Evolutionary conservation across 345 rosid genomes (phyloP).

Genomic region (Excoecaria agallocha): DNA sequence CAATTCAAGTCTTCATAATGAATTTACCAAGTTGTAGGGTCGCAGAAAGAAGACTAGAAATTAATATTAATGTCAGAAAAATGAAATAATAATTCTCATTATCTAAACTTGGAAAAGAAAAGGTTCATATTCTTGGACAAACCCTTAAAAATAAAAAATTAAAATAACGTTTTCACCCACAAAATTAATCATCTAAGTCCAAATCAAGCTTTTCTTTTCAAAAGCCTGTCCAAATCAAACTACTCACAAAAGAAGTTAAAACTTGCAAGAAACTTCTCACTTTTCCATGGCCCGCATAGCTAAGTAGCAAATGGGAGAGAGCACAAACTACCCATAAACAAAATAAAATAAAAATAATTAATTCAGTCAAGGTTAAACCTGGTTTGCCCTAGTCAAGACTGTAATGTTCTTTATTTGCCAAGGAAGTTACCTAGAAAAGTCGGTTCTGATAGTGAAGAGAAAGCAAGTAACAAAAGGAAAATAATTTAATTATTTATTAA

Average conservation of each 20-base stretch:
- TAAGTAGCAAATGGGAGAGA: not conserved
- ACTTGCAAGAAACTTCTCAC: slow-evolving; percentile 1
- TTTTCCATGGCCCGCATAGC: not conserved
- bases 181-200: not conserved
- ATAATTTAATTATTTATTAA: not conserved
- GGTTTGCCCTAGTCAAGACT: too few species aligned
- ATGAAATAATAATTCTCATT: not conserved
- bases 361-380: not conserved
- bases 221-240: not conserved
- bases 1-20: too few species aligned
- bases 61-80: not conserved
- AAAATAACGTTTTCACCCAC: not conserved
- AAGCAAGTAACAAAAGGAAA: not conserved
- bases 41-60: not conserved
- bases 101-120: too few species aligned
- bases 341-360: not conserved
- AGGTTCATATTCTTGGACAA: not conserved
- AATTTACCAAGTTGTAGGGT: too few species aligned
- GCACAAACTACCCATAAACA: not conserved
- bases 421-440: slow-evolving; percentile 1
- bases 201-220: not conserved
- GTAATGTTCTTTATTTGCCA: not conserved
- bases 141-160: too few species aligned
- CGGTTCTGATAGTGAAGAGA: not conserved
- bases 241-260: not conserved